phyloP scores from a whole-genome alignment of 768 basidiomycete species.

The Russula emetica region DNA sequence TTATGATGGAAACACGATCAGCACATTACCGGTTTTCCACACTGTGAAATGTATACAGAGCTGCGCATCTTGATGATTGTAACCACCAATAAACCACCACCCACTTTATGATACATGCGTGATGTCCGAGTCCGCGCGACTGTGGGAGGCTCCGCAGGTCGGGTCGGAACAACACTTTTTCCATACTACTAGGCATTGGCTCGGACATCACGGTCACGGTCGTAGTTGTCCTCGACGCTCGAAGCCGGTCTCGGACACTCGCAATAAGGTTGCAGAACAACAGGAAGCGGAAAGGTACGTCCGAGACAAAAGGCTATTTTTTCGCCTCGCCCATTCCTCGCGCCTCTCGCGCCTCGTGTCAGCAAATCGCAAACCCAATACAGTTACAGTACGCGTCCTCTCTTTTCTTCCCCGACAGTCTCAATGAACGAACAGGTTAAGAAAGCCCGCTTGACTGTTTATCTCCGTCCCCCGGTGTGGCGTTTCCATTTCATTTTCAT shows the following conservation, averaged over 20 bases:
- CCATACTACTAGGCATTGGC: neutral
- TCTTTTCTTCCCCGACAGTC: neutral
- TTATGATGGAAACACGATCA: neutral
- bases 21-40: neutral
- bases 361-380: neutral
- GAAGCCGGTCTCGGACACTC: neutral
- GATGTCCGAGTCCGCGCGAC: neutral
- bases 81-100: no score
- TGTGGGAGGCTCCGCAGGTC: neutral
- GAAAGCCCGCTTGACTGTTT: neutral
- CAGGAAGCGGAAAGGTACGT: neutral
- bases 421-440: neutral
- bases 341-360: neutral
- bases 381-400: neutral
- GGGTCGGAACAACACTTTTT: neutral
- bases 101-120: no score
- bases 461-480: neutral
- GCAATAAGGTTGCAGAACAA: neutral
- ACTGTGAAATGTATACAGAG: neutral
- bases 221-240: no score
- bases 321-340: neutral
- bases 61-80: neutral
- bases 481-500: neutral
- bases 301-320: no score
- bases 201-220: no score